Conservation (phyloP, 116 monocot genomes). For the Posidonia oceanica region DNA sequence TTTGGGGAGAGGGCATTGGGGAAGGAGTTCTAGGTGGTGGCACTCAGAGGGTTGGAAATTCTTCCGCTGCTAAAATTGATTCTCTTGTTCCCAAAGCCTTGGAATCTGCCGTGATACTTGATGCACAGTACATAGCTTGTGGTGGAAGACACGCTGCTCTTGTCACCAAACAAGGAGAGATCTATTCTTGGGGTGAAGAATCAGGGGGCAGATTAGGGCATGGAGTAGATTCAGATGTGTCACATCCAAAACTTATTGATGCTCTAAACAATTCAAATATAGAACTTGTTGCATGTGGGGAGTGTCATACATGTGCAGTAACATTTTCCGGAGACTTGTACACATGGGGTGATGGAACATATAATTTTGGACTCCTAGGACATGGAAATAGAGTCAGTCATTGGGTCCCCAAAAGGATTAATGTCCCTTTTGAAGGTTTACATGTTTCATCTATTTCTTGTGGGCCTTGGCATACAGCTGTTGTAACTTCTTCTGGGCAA, state of each 20-base stretch:
- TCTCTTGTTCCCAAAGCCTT: conserved; percentile 84
- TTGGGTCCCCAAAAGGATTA: conserved; percentile 86
- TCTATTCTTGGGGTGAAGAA: conserved; percentile 95
- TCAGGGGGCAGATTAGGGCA: conserved; percentile 95
- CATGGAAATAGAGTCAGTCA: conserved; percentile 78
- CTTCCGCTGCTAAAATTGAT: conserved; percentile 53
- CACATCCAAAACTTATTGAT: conserved; percentile 89
- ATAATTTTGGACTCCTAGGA: conserved; percentile 74
- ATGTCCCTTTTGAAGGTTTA: conserved; percentile 77
- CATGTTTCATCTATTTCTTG: conserved; percentile 92
- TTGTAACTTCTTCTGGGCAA: conserved; percentile 80
- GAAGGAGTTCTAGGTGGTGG: conserved; percentile 89
- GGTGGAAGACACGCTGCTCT: conserved; percentile 79
- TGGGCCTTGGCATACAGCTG: conserved; percentile 96
- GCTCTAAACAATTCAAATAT: conserved; percentile 69
- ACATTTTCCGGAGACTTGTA: conserved; percentile 84
- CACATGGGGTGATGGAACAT: conserved; percentile 91
- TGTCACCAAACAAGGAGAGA: conserved; percentile 96
- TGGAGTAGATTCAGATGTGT: conserved; percentile 83
- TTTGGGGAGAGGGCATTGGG: conserved; percentile 96
- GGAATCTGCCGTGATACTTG: conserved; percentile 89
- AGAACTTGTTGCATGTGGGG: conserved; percentile 93
- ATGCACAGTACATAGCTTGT: conserved; percentile 87
- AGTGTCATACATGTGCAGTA: conserved; percentile 90
- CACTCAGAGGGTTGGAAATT: conserved; percentile 38